These are phyloP conservation scores for Blastocystis sp. DNA, from an alignment of 352 stramenopile species.

Conservation along the genomic window DNA sequence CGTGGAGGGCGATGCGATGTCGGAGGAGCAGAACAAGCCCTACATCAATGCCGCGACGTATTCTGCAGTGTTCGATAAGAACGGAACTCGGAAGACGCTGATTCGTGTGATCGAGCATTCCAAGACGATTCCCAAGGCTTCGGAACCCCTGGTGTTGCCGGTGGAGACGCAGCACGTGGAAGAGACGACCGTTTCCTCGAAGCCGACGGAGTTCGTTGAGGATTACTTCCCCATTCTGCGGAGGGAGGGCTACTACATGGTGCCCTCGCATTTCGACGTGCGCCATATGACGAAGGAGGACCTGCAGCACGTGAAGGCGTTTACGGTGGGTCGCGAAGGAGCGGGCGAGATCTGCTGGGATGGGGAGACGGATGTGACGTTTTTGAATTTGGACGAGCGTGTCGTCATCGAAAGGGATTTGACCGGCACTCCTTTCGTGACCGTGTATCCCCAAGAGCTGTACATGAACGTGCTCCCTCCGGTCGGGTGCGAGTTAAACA, in stretches of 20 bases:
- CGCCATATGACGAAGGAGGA: not conserved
- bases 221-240: slow-evolving; percentile 49
- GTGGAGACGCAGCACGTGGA: not conserved
- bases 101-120: slow-evolving; percentile 26
- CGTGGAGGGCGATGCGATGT: not conserved
- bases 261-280: slow-evolving; percentile 4
- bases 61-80: not conserved
- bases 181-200: not conserved
- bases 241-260: slow-evolving; percentile 27
- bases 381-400: slow-evolving; percentile 30
- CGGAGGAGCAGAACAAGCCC: not conserved
- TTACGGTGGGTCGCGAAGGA: slow-evolving; percentile 21
- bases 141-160: not conserved
- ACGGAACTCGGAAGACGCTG: not conserved
- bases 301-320: not conserved
- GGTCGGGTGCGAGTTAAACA: slow-evolving; percentile 28
- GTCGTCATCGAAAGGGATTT: slow-evolving; percentile 29
- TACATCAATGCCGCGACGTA: slow-evolving; percentile 9
- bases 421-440: slow-evolving; percentile 5
- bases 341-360: slow-evolving; percentile 39
- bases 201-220: not conserved
- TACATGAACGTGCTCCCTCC: slow-evolving; percentile 10
- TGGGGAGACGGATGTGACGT: slow-evolving; percentile 10
- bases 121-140: not conserved
- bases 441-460: slow-evolving; percentile 19